Conservation (phyloP, 108 stramenopile genomes). For the Thalassiosira profunda region DNA sequence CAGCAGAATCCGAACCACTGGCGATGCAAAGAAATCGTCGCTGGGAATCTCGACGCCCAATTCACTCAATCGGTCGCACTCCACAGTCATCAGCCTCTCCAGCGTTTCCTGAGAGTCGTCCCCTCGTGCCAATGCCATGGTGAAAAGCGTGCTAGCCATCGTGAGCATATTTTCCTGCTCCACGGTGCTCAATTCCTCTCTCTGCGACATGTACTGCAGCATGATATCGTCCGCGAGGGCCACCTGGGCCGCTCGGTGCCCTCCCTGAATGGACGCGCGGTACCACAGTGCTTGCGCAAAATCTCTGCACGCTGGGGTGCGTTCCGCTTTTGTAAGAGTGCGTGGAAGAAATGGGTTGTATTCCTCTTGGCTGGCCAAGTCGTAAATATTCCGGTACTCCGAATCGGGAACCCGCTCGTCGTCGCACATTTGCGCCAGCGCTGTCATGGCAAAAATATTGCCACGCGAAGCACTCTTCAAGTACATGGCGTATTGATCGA, state of each 20-base stretch:
- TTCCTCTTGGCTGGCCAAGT: constrained; percentile 2
- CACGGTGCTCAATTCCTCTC: constrained; percentile 3
- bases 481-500: constrained; percentile 43
- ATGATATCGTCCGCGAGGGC: constrained; percentile 67
- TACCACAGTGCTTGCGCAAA: constrained; percentile 61
- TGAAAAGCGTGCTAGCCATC: constrained; percentile 56
- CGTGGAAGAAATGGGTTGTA: constrained; percentile 12
- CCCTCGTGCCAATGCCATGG: constrained; percentile 63
- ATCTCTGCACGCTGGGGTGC: background rate
- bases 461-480: constrained; percentile 59
- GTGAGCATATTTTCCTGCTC: constrained; percentile 32
- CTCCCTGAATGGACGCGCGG: constrained; percentile 55
- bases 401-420: constrained; percentile 17
- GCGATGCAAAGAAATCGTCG: constrained; percentile 51
- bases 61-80: constrained; percentile 24
- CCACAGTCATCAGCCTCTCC: constrained; percentile 49
- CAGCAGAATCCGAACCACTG: constrained; percentile 37
- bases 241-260: constrained; percentile 62
- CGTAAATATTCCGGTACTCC: constrained; percentile 1
- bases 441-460: constrained; percentile 66
- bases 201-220: constrained; percentile 21
- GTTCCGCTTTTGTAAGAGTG: too few species aligned
- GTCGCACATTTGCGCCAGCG: constrained; percentile 61
- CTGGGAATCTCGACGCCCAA: constrained; percentile 34
- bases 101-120: constrained; percentile 51